Evolutionary conservation across 1,284 basidiomycete genomes (phyloP).

Genomic region (Ceratobasidium sp.): DNA sequence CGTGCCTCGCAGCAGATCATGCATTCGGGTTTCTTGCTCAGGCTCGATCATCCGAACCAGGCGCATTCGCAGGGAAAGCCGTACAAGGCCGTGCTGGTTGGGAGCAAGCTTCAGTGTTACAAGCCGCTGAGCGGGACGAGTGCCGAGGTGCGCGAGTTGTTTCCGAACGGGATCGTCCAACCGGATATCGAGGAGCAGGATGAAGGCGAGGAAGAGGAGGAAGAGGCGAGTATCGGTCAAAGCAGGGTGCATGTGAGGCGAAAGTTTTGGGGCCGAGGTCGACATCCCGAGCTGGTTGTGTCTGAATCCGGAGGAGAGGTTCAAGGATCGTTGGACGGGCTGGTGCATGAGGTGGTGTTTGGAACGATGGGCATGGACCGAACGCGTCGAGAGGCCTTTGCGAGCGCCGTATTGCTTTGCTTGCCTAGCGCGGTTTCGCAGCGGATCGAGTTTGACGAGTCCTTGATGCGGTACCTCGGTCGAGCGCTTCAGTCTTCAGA

Average conservation of each 20-base stretch:
- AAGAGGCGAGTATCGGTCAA: constrained; percentile 55
- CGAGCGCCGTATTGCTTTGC: constrained; percentile 17
- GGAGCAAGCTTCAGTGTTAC: constrained; percentile 84
- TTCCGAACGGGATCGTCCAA: constrained; percentile 66
- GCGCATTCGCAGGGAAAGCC: constrained; percentile 73
- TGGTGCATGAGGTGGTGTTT: constrained; percentile 84
- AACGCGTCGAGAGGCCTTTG: constrained; percentile 19
- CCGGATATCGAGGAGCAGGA: constrained; percentile 49
- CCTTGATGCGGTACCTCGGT: constrained; percentile 33
- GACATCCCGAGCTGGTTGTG: constrained; percentile 76
- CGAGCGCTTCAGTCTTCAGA: constrained; percentile 55
- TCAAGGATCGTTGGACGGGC: constrained; percentile 79
- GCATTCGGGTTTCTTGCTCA: constrained; percentile 80
- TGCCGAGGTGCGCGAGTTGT: constrained; percentile 76
- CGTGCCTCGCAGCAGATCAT: constrained; percentile 83
- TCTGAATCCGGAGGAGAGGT: constrained; percentile 64
- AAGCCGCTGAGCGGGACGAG: constrained; percentile 80
- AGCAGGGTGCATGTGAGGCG: constrained; percentile 3
- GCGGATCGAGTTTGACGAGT: constrained; percentile 39
- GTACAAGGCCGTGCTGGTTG: constrained; percentile 83
- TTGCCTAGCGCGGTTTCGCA: constrained; percentile 6
- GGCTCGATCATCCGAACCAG: constrained; percentile 59
- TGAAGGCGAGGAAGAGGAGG: constrained; percentile 59
- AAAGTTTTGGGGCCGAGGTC: constrained; percentile 78
- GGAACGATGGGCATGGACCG: constrained; percentile 70